Conservation (phyloP, 805 yeast species). For the Candida ficus region DNA sequence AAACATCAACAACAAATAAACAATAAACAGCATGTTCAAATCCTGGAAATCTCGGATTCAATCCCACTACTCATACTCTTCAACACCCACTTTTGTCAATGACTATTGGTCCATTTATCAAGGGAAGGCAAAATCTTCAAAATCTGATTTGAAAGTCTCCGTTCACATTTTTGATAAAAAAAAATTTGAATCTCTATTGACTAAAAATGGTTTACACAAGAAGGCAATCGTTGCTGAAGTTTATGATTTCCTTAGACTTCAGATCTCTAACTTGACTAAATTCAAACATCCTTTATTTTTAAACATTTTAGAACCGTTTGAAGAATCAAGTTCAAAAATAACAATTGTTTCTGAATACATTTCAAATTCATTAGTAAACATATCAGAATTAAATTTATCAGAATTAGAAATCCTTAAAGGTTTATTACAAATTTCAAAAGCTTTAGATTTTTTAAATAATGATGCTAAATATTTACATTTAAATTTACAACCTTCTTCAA, state of each 20-base stretch:
- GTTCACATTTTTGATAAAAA: constrained; percentile 86
- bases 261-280: constrained; percentile 68
- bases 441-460: constrained; percentile 76
- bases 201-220: constrained; percentile 43
- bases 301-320: constrained; percentile 81
- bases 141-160: constrained; percentile 43
- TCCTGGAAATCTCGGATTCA: constrained; percentile 12
- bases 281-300: constrained; percentile 87
- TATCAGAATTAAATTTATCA: constrained; percentile 19
- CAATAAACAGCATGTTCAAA: constrained; percentile 7
- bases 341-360: constrained; percentile 84
- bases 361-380: constrained; percentile 45
- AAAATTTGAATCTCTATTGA: constrained; percentile 54
- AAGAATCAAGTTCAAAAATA: constrained; percentile 74
- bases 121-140: constrained; percentile 61
- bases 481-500: constrained; percentile 71
- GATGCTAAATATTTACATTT: constrained; percentile 71
- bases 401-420: constrained; percentile 79
- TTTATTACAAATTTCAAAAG: constrained; percentile 68
- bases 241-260: constrained; percentile 58
- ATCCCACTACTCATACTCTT: constrained; percentile 48
- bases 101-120: constrained; percentile 83
- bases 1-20: background rate
- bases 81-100: constrained; percentile 60
- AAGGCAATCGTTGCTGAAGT: constrained; percentile 50